Evolutionary conservation across 2,329 filamentous ascomycete species (phyloP).

Genomic region (Aspergillus fischeri): DNA sequence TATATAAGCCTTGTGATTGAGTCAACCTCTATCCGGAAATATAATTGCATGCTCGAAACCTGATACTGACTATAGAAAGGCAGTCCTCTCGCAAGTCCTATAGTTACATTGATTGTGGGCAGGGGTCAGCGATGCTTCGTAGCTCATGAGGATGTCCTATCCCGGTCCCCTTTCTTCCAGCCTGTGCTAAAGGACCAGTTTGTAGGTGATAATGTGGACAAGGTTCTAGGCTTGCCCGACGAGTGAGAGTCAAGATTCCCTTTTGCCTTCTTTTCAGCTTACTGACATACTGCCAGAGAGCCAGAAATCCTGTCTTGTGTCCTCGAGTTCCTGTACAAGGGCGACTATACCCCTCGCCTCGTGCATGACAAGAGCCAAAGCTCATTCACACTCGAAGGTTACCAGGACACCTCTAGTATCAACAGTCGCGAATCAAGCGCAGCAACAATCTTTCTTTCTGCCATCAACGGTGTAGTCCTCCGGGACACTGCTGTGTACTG

Average conservation of each 20-base stretch:
- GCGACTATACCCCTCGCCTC: slow-evolving; percentile 88
- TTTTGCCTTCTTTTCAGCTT: background rate
- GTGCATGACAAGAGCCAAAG: slow-evolving; percentile 79
- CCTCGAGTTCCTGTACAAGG: slow-evolving; percentile 96
- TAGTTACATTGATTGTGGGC: slow-evolving; percentile 82
- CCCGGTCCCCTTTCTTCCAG: slow-evolving; percentile 79
- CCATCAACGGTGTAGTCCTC: slow-evolving; percentile 71
- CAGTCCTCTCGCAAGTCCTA: slow-evolving; percentile 61
- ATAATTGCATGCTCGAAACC: slow-evolving; percentile 4
- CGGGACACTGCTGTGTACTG: slow-evolving; percentile 95
- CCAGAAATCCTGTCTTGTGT: slow-evolving; percentile 90
- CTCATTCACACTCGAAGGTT: slow-evolving; percentile 85
- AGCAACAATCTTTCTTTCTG: slow-evolving; percentile 72
- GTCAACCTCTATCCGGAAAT: background rate
- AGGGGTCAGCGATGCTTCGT: slow-evolving; percentile 85
- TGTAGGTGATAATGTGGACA: slow-evolving; percentile 65
- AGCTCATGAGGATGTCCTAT: slow-evolving; percentile 88
- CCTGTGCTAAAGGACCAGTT: slow-evolving; percentile 67
- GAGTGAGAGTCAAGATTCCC: slow-evolving; percentile 37
- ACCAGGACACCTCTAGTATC: slow-evolving; percentile 50
- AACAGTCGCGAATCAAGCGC: slow-evolving; percentile 62
- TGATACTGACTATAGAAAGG: slow-evolving; percentile 9
- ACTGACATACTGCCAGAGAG: slow-evolving; percentile 53
- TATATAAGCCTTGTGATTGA: background rate
- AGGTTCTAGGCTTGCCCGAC: slow-evolving; percentile 72